phyloP scores from a whole-genome alignment of 306 rosid species.

The Acmispon strigosus region DNA sequence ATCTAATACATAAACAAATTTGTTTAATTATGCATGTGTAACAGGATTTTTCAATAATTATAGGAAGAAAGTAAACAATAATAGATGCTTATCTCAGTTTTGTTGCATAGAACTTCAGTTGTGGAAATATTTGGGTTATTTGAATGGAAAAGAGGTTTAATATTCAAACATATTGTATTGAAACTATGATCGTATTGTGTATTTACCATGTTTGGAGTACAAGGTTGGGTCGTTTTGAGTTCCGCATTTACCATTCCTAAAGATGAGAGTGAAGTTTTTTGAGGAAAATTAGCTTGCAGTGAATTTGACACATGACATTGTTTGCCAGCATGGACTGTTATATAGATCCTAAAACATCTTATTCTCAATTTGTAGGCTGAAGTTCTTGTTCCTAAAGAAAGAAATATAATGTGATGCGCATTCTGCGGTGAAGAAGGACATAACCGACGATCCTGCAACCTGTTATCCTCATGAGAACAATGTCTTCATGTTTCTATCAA shows the following conservation, averaged over 20 bases:
- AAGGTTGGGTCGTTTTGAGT: background rate
- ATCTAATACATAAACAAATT: background rate
- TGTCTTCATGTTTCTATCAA: background rate
- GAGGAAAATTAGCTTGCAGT: background rate
- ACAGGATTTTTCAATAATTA: too few species aligned
- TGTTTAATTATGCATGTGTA: background rate
- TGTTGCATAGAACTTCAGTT: background rate
- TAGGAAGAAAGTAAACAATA: background rate
- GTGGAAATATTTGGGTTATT: too few species aligned
- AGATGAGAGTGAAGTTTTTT: background rate
- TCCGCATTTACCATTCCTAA: background rate
- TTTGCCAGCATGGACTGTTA: background rate
- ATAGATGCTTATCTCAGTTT: background rate
- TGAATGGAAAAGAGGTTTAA: too few species aligned
- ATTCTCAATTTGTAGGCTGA: too few species aligned
- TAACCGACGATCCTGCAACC: background rate
- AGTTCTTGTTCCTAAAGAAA: background rate
- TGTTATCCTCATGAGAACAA: background rate
- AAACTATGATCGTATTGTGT: too few species aligned
- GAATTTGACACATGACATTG: background rate
- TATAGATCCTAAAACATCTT: too few species aligned
- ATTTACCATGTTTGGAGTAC: too few species aligned
- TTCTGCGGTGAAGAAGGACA: slow-evolving; percentile 7
- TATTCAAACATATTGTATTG: too few species aligned
- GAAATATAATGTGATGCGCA: slow-evolving; percentile 1